Base-by-base conservation (phyloP, 768 basidiomycete species). In the Kwoniella europaea region DNA sequence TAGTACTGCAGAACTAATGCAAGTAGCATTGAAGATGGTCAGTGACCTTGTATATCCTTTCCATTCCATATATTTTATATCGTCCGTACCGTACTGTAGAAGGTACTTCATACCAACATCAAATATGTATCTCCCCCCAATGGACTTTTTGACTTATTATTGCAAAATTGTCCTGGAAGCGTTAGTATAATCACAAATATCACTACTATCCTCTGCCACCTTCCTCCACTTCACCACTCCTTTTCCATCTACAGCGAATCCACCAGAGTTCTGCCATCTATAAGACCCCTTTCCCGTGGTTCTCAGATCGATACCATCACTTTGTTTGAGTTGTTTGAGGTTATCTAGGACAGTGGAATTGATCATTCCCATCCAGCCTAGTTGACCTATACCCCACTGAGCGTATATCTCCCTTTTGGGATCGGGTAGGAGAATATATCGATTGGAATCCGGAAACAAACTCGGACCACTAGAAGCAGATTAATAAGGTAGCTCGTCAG, bases 211-310 rank as follows among this genome's bases (percentile, higher is more conserved):
- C 27, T 59, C 9, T 10, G 65, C 65, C 0, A 67, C n/a, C n/a
- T 67, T 59, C 27, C 57, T 67, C 65, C 65, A 67, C 22, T 27
- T 67, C 0, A 67, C 12, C 35, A 35, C 50, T 18, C 65, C 57
- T 41, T 67, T 13, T 13, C 15, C 7, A 15, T 58, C 56, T 6
- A 67, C 44, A 15, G 65, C 65, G 46, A 67, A 67, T 10, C 65
- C 65, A n/a, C 65, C 65, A 9, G 55, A 57, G 15, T 67, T 67
- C 57, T 57, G 55, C 65, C 65, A 67, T 41, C 65, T 58, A 20
- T 59, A 67, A n/a, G 65, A 67, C 10, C 65, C 65, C 0, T 20
- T 24, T 0, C 65, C 65, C 2, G 65, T 67, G 5, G 43, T 3
- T 29, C 65, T n/a, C 10, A 67, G 18, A 52, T 67, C 65, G 7